Conservation (phyloP, 2,329 filamentous ascomycete genomes). For the Phialemonium atrogriseum region DNA sequence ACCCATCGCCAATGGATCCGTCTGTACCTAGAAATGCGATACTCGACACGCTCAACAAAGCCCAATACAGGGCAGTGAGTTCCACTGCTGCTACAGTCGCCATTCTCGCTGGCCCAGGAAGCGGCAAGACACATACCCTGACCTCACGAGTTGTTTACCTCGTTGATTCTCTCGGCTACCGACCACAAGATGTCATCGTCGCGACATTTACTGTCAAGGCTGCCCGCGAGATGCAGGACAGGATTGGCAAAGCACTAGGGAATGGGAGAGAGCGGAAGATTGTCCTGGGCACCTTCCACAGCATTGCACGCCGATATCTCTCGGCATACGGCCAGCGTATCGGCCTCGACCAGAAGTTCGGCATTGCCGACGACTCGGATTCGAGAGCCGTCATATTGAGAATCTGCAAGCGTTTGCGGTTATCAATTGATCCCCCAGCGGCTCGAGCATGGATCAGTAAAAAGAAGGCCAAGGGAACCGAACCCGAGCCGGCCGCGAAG, state of each 20-base stretch:
- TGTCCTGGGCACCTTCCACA: constrained; percentile 90
- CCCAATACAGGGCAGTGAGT: constrained; percentile 47
- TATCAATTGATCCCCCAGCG: constrained; percentile 59
- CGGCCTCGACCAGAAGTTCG: constrained; percentile 74
- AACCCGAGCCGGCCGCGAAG: constrained; percentile 26
- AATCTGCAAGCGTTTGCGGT: constrained; percentile 67
- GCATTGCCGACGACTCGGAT: constrained; percentile 81
- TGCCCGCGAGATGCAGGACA: constrained; percentile 83
- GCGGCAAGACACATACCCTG: constrained; percentile 91
- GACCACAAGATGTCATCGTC: constrained; percentile 83
- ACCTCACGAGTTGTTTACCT: constrained; percentile 89
- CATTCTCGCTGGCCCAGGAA: constrained; percentile 60
- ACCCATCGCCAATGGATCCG: too few relatives aligned
- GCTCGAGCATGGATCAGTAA: constrained; percentile 72
- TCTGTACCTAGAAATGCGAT: constrained; percentile 19
- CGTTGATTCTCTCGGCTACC: constrained; percentile 60
- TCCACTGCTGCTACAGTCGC: constrained; percentile 48
- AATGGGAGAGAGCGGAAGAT: constrained; percentile 66
- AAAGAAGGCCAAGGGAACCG: constrained; percentile 49
- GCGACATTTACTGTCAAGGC: constrained; percentile 98
- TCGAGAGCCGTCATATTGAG: constrained; percentile 71
- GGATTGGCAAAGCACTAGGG: constrained; percentile 75
- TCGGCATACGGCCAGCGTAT: constrained; percentile 77
- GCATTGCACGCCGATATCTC: constrained; percentile 79
- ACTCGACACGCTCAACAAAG: constrained; percentile 42